Percentiles rank a stretch among this genome's conserved stretches.
Conservation (phyloP, 2,329 filamentous ascomycete genomes). For the Penicillium sp. region DNA sequence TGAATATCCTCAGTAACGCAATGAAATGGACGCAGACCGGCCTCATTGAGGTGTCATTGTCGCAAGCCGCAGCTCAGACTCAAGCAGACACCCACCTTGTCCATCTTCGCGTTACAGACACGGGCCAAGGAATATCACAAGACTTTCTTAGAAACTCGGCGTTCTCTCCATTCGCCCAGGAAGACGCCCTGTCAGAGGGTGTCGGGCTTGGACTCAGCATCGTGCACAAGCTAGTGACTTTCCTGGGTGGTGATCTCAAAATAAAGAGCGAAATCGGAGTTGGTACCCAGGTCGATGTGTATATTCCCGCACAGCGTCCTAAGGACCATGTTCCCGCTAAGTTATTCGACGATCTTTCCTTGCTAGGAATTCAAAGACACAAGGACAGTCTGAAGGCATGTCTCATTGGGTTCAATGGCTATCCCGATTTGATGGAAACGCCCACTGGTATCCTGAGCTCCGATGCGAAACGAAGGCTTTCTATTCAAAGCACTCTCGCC, state of each 20-base stretch:
- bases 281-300: conserved; percentile 33
- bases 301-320: conserved; percentile 25
- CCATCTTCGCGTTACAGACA: conserved; percentile 56
- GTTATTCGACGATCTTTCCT: not conserved
- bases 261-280: conserved; percentile 46
- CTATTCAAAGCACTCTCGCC: conserved; percentile 28
- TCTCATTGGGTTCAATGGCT: conserved; percentile 30
- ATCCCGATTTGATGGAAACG: conserved; percentile 22
- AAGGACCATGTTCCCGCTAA: not conserved
- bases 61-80: conserved; percentile 11
- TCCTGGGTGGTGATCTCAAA: conserved; percentile 57
- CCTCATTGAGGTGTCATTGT: conserved; percentile 34
- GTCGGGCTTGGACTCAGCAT: conserved; percentile 65
- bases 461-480: conserved; percentile 32
- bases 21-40: conserved; percentile 40
- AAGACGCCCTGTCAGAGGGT: conserved; percentile 58
- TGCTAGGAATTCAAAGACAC: not conserved
- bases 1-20: conserved; percentile 41
- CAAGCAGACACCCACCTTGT: conserved; percentile 19
- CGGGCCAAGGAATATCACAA: conserved; percentile 61
- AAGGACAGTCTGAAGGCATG: conserved; percentile 20
- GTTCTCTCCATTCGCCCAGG: conserved; percentile 64
- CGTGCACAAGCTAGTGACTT: conserved; percentile 57
- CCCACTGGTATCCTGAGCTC: conserved; percentile 25
- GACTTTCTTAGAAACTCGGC: conserved; percentile 59